Percentiles rank a stretch among this genome's conserved stretches.
Evolutionary conservation across 1,284 basidiomycete species (phyloP).

Genomic region (Coriolopsis trogii): DNA sequence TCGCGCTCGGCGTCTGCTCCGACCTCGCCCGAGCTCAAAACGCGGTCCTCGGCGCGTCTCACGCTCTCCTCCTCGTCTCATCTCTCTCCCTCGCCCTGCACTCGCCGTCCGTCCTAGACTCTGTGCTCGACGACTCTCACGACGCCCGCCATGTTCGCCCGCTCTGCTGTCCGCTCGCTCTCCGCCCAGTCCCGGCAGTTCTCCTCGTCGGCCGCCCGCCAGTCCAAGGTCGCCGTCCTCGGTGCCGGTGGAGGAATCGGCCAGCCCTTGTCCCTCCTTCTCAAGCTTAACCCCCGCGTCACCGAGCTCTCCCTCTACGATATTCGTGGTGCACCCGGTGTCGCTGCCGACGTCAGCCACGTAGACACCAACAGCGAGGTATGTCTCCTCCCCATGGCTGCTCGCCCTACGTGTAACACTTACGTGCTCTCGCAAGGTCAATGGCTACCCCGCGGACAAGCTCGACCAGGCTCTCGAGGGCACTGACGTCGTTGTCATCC

Average conservation of each 20-base stretch:
- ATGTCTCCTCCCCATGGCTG: conserved; percentile 27
- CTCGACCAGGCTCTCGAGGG: conserved; percentile 87
- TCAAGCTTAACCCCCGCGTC: conserved; percentile 87
- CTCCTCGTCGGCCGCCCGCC: conserved; percentile 74
- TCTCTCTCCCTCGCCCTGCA: conserved; percentile 6
- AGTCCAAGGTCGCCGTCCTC: conserved; percentile 87
- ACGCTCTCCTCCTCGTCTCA: conserved; percentile 14
- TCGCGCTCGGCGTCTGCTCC: conserved; percentile 6
- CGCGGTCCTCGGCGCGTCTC: conserved; percentile 15
- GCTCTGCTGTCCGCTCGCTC: conserved; percentile 53
- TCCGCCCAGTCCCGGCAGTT: conserved; percentile 63
- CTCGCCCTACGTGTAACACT: conserved; percentile 9
- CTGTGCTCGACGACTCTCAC: conserved; percentile 13
- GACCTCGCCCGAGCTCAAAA: conserved; percentile 27
- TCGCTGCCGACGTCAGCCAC: conserved; percentile 92
- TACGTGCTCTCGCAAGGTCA: conserved; percentile 52
- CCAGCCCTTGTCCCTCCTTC: conserved; percentile 86
- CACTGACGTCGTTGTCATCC: conserved; percentile 92
- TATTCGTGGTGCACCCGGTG: conserved; percentile 91
- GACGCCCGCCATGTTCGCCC: conserved; percentile 53
- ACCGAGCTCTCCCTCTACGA: conserved; percentile 83
- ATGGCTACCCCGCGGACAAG: conserved; percentile 82
- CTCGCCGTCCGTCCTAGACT: conserved; percentile 9
- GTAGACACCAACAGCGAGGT: conserved; percentile 90
- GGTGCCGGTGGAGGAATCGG: conserved; percentile 94